Conservation (phyloP, 305 asterid species). For the Fraxinus greggii region DNA sequence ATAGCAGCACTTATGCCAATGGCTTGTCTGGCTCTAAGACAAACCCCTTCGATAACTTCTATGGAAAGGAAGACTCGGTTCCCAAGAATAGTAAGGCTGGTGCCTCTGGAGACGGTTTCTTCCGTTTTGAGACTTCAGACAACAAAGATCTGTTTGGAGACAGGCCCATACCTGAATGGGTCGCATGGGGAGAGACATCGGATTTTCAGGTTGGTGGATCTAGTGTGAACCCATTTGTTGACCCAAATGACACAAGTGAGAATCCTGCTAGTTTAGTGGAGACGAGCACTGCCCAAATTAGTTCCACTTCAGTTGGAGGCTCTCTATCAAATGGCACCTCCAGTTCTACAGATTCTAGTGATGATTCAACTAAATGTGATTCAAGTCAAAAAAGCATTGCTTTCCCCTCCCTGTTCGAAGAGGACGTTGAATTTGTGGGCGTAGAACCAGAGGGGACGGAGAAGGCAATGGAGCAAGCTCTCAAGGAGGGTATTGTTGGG, state of each 20-base stretch:
- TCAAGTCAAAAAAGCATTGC: constrained; percentile 37
- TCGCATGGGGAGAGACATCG: constrained; percentile 72
- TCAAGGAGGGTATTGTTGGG: constrained; percentile 87
- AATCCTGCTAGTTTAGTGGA: constrained; percentile 23
- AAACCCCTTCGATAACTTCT: constrained; percentile 31
- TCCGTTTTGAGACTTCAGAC: constrained; percentile 65
- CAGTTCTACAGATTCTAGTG: constrained; percentile 34
- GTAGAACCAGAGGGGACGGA: constrained; percentile 85
- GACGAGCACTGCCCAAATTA: constrained; percentile 18
- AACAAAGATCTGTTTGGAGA: constrained; percentile 74
- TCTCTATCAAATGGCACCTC: constrained; percentile 45
- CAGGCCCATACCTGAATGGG: constrained; percentile 92
- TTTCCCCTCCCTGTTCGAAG: constrained; percentile 88
- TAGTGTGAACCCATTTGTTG: constrained; percentile 68
- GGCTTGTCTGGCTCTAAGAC: constrained; percentile 35
- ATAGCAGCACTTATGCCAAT: constrained; percentile 37
- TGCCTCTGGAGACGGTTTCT: constrained; percentile 50
- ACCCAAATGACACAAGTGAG: constrained; percentile 30
- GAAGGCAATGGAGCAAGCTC: constrained; percentile 91
- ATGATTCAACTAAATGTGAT: constrained; percentile 36
- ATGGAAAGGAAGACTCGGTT: constrained; percentile 22
- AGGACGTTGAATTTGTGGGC: constrained; percentile 94
- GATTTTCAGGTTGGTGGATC: constrained; percentile 65
- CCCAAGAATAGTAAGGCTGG: constrained; percentile 32
- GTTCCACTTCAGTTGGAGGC: constrained; percentile 39